Percentiles rank a stretch among this genome's conserved stretches.
Conservation (phyloP, 345 rosid species). For the Clarkia xantiana region DNA sequence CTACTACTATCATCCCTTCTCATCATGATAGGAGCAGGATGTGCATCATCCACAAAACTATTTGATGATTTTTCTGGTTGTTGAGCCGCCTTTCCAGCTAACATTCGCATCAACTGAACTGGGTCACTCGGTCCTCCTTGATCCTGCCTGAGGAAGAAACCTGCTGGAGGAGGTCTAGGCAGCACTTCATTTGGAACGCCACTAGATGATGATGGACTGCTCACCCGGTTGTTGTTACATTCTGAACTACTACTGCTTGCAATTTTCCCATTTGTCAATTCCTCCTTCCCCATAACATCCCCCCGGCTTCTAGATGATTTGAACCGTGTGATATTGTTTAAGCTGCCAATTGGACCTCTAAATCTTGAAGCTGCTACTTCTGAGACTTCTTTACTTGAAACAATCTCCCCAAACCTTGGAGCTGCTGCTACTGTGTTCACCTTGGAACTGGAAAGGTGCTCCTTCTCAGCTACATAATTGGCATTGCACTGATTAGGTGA, state of each 20-base stretch:
- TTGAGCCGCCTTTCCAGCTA: constrained; percentile 38
- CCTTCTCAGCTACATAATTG: constrained; percentile 25
- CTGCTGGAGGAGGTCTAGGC: constrained; percentile 16
- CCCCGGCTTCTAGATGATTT: constrained; percentile 28
- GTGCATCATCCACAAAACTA: constrained; percentile 15
- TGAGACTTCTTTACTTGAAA: constrained; percentile 1
- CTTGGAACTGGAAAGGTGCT: constrained; percentile 9
- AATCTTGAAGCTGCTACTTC: constrained; percentile 16
- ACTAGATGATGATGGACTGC: constrained; percentile 17
- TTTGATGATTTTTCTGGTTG: constrained; percentile 25
- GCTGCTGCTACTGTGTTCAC: constrained; percentile 22
- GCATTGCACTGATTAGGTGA: constrained; percentile 29
- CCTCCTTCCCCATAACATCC: constrained; percentile 26
- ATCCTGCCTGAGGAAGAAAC: constrained; percentile 25
- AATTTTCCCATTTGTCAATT: constrained; percentile 36
- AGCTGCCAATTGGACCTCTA: constrained; percentile 27
- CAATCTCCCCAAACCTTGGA: constrained; percentile 8
- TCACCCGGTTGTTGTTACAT: constrained; percentile 21
- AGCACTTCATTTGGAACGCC: constrained; percentile 30
- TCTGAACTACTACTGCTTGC: constrained; percentile 7
- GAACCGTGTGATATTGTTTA: constrained; percentile 21
- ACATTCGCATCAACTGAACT: constrained; percentile 43
- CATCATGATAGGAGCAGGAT: constrained; percentile 21
- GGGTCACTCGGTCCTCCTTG: constrained; percentile 39
- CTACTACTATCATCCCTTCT: constrained; percentile 34